phyloP scores from a whole-genome alignment of 352 stramenopile species.

The Phytophthora sp. region DNA sequence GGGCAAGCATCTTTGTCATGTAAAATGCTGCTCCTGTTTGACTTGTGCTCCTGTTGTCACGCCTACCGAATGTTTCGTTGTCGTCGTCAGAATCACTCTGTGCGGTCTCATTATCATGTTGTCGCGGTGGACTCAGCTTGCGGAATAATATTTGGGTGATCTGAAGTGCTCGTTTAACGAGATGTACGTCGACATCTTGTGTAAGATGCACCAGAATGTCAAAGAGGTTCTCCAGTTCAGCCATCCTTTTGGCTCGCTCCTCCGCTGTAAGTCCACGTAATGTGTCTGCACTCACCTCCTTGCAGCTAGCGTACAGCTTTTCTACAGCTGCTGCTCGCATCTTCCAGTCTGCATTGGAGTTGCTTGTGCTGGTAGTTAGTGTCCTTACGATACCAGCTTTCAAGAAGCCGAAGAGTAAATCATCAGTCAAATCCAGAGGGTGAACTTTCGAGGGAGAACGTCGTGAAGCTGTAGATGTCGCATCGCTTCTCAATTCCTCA shows the following conservation, averaged over 20 bases:
- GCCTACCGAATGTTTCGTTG: background rate
- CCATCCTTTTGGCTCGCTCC: constrained; percentile 10
- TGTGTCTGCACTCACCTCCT: constrained; percentile 34
- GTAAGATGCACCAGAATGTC: constrained; percentile 56
- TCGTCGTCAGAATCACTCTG: constrained; percentile 2
- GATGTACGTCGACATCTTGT: constrained; percentile 69
- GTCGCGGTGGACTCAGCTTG: constrained; percentile 38
- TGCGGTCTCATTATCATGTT: constrained; percentile 9
- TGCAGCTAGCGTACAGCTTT: constrained; percentile 50
- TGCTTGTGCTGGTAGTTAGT: constrained; percentile 45
- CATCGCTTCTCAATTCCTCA: background rate
- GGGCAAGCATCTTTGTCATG: constrained; percentile 52
- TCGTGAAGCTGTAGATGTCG: background rate
- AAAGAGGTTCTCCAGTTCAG: constrained; percentile 46
- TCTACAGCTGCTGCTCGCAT: constrained; percentile 62
- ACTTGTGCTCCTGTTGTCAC: background rate
- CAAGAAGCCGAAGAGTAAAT: constrained; percentile 58
- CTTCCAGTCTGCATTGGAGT: constrained; percentile 82
- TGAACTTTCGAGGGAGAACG: constrained; percentile 34
- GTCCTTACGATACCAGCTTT: constrained; percentile 41
- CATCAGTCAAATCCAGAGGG: constrained; percentile 1
- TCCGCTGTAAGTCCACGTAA: constrained; percentile 29
- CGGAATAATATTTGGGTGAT: constrained; percentile 60
- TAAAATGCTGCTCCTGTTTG: constrained; percentile 26
- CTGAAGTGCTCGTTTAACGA: constrained; percentile 73